These are phyloP conservation scores for Exophiala lecanii-corni DNA, from an alignment of 2,329 filamentous ascomycete species.

Conservation along the genomic window DNA sequence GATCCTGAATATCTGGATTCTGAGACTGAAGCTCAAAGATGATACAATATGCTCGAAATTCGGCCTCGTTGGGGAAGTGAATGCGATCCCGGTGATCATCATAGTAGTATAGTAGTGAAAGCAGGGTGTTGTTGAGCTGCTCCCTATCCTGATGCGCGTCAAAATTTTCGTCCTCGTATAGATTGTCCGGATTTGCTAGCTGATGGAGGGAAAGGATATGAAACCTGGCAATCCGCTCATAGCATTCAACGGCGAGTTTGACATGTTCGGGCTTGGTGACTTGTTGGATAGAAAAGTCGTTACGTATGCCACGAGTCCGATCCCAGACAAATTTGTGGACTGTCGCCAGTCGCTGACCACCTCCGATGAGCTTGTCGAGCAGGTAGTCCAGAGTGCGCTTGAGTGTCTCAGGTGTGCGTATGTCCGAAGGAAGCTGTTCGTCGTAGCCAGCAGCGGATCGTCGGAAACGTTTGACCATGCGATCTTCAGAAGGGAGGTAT, in stretches of 20 bases:
- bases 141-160: slow-evolving; percentile 58
- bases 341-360: slow-evolving; percentile 45
- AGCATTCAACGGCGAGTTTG: slow-evolving; percentile 53
- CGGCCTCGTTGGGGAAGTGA: slow-evolving; percentile 54
- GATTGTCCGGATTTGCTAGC: slow-evolving; percentile 48
- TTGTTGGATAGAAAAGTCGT: slow-evolving; percentile 61
- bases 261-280: slow-evolving; percentile 54
- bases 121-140: slow-evolving; percentile 59
- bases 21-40: slow-evolving; percentile 51
- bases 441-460: slow-evolving; percentile 60
- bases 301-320: slow-evolving; percentile 59
- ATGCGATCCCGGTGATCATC: slow-evolving; percentile 50
- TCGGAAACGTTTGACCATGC: slow-evolving; percentile 62
- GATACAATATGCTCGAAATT: slow-evolving; percentile 61
- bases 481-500: slow-evolving; percentile 43
- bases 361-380: slow-evolving; percentile 48
- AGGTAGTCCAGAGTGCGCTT: slow-evolving; percentile 45
- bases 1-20: slow-evolving; percentile 53
- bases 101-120: slow-evolving; percentile 59
- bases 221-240: slow-evolving; percentile 60
- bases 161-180: slow-evolving; percentile 48
- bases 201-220: slow-evolving; percentile 60
- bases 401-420: slow-evolving; percentile 52
- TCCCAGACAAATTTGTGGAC: slow-evolving; percentile 64
- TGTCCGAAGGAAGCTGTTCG: slow-evolving; percentile 59